Evolutionary conservation across 78 protist genomes (phyloP).

Genomic region (Dictyostelium capitatum): DNA sequence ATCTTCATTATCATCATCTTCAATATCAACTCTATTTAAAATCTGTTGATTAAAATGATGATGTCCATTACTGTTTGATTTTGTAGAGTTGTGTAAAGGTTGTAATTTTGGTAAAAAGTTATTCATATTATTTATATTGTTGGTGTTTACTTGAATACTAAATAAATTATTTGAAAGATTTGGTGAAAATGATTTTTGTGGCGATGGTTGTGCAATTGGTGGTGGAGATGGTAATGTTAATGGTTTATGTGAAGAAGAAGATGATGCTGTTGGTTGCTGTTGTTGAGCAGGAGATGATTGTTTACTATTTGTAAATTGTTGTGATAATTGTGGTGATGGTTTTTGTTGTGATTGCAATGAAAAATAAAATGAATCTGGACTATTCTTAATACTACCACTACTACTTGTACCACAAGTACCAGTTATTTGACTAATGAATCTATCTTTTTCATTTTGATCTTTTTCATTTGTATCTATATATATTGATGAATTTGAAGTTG

Average conservation of each 20-base stretch:
- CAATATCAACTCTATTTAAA: slow-evolving; percentile 4
- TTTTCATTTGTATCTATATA: slow-evolving; percentile 3
- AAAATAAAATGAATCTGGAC: slow-evolving; percentile 9
- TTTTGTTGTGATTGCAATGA: background rate
- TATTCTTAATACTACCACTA: background rate
- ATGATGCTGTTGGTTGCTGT: too few species aligned
- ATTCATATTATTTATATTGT: background rate
- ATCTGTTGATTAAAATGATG: slow-evolving; percentile 2
- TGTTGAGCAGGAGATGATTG: background rate
- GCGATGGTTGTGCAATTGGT: background rate
- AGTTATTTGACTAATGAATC: background rate
- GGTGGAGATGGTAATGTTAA: background rate
- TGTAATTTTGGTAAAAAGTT: background rate
- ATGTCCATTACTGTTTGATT: background rate
- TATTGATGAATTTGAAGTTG: background rate
- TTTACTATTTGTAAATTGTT: background rate
- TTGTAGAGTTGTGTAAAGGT: background rate
- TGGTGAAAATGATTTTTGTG: slow-evolving; percentile 8
- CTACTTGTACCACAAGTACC: background rate
- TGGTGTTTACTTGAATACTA: background rate
- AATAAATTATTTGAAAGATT: background rate
- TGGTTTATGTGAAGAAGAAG: background rate
- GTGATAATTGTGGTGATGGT: background rate
- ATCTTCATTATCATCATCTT: background rate
- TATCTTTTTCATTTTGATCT: background rate